phyloP scores from a whole-genome alignment of 2,329 filamentous ascomycete species.

The Triangularia setosa region DNA sequence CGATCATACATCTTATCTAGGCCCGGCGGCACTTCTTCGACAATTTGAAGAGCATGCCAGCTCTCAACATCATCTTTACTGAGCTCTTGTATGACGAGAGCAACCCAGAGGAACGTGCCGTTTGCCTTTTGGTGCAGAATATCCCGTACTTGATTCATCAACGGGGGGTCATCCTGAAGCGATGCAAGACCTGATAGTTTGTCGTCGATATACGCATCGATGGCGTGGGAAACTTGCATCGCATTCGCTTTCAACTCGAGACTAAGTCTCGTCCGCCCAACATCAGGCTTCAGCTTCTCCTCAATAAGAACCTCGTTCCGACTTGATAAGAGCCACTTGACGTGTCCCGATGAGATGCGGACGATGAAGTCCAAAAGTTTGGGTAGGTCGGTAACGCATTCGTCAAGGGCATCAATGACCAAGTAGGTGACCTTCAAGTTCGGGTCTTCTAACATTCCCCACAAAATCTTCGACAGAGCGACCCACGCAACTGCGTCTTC shows the following conservation, averaged over 20 bases:
- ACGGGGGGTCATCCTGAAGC: slow-evolving; percentile 20
- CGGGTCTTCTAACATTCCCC: slow-evolving; percentile 37
- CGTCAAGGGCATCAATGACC: slow-evolving; percentile 46
- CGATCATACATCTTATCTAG: slow-evolving; percentile 16
- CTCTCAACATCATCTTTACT: slow-evolving; percentile 17
- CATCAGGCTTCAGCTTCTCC: slow-evolving; percentile 22
- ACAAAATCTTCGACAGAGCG: slow-evolving; percentile 37
- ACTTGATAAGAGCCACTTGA: slow-evolving; percentile 44
- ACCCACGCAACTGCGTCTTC: slow-evolving; percentile 37
- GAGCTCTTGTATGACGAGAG: slow-evolving; percentile 37
- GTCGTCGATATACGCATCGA: slow-evolving; percentile 35
- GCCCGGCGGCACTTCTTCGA: slow-evolving; percentile 15
- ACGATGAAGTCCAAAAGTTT: slow-evolving; percentile 36
- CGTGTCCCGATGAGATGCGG: slow-evolving; percentile 22
- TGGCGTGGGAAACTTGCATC: slow-evolving; percentile 29
- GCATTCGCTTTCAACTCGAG: slow-evolving; percentile 39
- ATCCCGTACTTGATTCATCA: slow-evolving; percentile 27
- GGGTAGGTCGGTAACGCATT: slow-evolving; percentile 34
- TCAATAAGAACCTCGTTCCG: slow-evolving; percentile 39
- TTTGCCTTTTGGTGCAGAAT: slow-evolving; percentile 31
- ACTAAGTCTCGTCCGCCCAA: slow-evolving; percentile 28
- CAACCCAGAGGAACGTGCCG: slow-evolving; percentile 44
- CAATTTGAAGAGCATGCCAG: slow-evolving; percentile 6
- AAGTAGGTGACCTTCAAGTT: slow-evolving; percentile 32
- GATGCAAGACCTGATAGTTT: slow-evolving; percentile 27